These are phyloP conservation scores for Phaeoacremonium minimum DNA, from an alignment of 2,329 filamentous ascomycete species.

Conservation along the genomic window DNA sequence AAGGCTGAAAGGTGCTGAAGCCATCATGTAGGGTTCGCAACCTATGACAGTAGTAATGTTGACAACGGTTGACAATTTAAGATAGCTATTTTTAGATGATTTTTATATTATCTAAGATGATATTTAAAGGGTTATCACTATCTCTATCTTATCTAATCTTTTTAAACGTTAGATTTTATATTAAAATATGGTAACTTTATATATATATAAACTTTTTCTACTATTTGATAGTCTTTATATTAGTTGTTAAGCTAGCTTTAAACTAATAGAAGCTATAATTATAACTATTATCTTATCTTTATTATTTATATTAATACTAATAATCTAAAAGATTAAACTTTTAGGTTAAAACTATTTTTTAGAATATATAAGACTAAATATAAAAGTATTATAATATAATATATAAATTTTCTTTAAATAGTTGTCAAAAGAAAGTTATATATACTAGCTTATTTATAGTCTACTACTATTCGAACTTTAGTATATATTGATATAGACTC, in stretches of 20 bases:
- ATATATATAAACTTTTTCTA: background rate
- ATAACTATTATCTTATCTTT: background rate
- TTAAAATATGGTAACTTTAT: background rate
- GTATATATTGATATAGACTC: slow-evolving; percentile 2
- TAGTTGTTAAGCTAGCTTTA: background rate
- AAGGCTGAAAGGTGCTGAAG: too few species aligned
- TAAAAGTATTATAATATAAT: background rate
- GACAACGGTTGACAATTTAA: background rate
- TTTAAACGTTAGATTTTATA: background rate
- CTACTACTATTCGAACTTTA: slow-evolving; percentile 3
- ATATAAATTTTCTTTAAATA: background rate
- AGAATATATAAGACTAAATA: background rate
- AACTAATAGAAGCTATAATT: background rate
- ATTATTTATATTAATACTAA: background rate
- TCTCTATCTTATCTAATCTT: background rate
- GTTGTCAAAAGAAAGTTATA: slow-evolving; percentile 1
- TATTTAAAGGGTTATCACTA: background rate
- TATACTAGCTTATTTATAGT: background rate
- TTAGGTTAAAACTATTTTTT: background rate
- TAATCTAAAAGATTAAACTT: slow-evolving; percentile 2
- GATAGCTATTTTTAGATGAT: background rate
- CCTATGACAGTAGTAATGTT: too few species aligned
- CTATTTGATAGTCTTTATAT: background rate
- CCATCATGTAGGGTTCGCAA: too few species aligned
- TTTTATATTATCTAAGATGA: background rate